Conservation (phyloP, 202 grass and related monocot species). For the Eragrostis tef region DNA sequence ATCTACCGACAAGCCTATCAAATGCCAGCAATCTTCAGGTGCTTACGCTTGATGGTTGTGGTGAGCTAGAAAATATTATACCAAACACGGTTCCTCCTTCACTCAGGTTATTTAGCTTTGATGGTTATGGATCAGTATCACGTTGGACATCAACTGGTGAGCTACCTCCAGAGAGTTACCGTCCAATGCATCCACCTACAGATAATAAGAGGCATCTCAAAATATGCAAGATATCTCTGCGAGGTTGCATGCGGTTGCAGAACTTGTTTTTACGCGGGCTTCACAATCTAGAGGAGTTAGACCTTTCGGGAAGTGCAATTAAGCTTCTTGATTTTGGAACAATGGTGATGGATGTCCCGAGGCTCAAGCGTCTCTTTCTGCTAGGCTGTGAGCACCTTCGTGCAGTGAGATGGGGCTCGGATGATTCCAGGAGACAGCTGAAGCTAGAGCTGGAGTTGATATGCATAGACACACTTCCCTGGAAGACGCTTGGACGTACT, state of each 20-base stretch:
- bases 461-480: background rate
- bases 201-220: background rate
- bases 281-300: conserved; percentile 5
- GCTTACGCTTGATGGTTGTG: conserved; percentile 37
- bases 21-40: background rate
- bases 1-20: background rate
- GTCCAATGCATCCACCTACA: background rate
- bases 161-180: background rate
- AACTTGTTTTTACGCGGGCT: background rate
- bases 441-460: background rate
- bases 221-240: background rate
- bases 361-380: background rate
- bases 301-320: conserved; percentile 16
- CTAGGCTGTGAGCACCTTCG: background rate
- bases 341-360: background rate
- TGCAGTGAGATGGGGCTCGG: background rate
- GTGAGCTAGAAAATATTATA: conserved; percentile 5
- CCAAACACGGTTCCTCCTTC: background rate
- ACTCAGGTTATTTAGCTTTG: conserved; percentile 18
- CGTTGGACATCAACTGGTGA: background rate
- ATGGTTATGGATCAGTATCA: background rate
- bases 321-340: background rate
- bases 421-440: too few relatives aligned
- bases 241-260: background rate
- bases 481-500: background rate